Evolutionary conservation across 345 rosid species (phyloP), one percentile per base, ranked within the genome.

Genomic region (Camelina neglecta): DNA sequence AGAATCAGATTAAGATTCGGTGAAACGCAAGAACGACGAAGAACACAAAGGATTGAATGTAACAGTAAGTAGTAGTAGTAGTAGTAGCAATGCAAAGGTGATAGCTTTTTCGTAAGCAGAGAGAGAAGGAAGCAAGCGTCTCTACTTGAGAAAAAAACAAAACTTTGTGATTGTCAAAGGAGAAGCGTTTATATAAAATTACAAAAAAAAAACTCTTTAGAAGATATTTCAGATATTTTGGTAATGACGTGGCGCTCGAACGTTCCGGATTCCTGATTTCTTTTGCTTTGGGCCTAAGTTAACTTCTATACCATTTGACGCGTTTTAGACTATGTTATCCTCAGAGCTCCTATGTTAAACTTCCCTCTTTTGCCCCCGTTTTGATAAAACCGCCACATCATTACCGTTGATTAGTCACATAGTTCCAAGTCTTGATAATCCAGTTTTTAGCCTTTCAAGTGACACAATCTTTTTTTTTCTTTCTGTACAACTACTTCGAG

Each of bases 221-320:
- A 1, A 48, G 89, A 86, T 85, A 86, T 81, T 86, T 85, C 73
- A 63, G 84, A 81, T 72, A 76, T 73, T 81, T 69, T 53, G 16
- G 42, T 64, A 50, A 42, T 63, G 69, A 73, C 81, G 81, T 76
- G 81, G 54, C 79, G 16, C 41, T 49, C 49, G 79, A 77, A 69
- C 75, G 26, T 81, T 73, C 84, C 55, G 4, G 76, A 81, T 62
- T 51, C 59, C 59, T 58, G 72, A 55, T 64, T 71, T 71, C 71
- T 45, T 57, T 77, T 65, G 67, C 76, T 77, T 71, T 72, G 81
- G 80, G 76, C 68, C 67, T 59, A 71, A 77, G 81, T 65, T 60
- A 70, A 35, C 8, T 35, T 35, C 38, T 35, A 6, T 3, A 26
- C 31, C 5, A 29, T 29, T 29, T 29, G 5, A 29, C 31, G 31